Base-by-base conservation (phyloP, 495 filamentous ascomycete genomes). In the Aspergillus coremiiformis region DNA sequence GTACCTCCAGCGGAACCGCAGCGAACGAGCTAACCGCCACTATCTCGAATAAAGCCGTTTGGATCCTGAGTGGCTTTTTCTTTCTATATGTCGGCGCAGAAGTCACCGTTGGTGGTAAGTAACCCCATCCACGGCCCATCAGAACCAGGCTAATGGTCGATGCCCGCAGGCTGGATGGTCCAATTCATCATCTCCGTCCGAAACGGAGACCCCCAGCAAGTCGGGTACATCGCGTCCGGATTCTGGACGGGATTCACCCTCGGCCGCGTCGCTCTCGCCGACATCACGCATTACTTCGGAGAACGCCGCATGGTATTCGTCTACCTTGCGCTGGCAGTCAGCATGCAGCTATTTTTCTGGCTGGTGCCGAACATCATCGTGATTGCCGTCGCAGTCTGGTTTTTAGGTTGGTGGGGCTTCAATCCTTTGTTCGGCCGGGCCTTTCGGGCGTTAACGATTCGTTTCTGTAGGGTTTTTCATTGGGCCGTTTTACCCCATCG, bases 131-230 rank as follows among this genome's bases (percentile, higher is more conserved):
- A 32, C 8, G 24, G 24, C n/a, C n/a, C n/a, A n/a, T n/a, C n/a
- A n/a, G n/a, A n/a, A n/a, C n/a, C n/a, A n/a, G n/a, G n/a, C n/a
- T n/a, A n/a, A n/a, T n/a, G n/a, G n/a, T n/a, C n/a, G n/a, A n/a
- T n/a, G n/a, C n/a, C n/a, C n/a, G n/a, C n/a, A n/a, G 80, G 83
- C 14, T 89, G 84, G 86, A 78, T 86, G 11, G 83, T 85, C 32
- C 81, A 81, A 5, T 86, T 84, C 66, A 62, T 87, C 33, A 80
- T 86, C 59, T 73, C 68, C 11, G 71, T 76, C 30, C 78, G 84
- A 23, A 59, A 75, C 53, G 84, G 83, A 1, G 64, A 81, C 51
- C 79, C 81, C 3, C 64, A 71, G 15, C 62, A 75, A n/a, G 81
- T 86, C 2, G 85, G 85, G 15, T 87, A 86, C 57, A 81, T 87